Evolutionary conservation across 768 basidiomycete species (phyloP).

Genomic region (Agrocybe praecox): DNA sequence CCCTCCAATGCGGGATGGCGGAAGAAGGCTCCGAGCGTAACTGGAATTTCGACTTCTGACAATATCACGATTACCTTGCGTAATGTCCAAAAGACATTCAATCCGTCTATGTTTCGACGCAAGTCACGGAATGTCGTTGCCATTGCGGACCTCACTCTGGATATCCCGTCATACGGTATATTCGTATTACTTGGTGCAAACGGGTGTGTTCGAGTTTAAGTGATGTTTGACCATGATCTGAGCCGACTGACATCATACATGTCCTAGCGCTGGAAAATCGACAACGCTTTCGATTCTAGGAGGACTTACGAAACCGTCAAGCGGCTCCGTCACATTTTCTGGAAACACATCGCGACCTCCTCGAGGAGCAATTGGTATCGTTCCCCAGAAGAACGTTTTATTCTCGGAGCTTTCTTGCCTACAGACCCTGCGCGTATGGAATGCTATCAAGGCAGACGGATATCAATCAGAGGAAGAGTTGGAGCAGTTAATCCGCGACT

Average conservation of each 20-base stretch:
- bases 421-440: slow-evolving; percentile 75
- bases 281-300: slow-evolving; percentile 70
- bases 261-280: slow-evolving; percentile 72
- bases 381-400: slow-evolving; percentile 83
- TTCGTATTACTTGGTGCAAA: slow-evolving; percentile 78
- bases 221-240: neutral
- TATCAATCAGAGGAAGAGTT: slow-evolving; percentile 54
- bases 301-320: slow-evolving; percentile 59
- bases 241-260: neutral
- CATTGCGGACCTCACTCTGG: slow-evolving; percentile 64
- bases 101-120: slow-evolving; percentile 47
- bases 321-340: slow-evolving; percentile 60
- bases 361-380: slow-evolving; percentile 72
- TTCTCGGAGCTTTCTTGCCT: slow-evolving; percentile 76
- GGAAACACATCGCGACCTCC: slow-evolving; percentile 56
- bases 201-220: slow-evolving; percentile 43
- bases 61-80: slow-evolving; percentile 61
- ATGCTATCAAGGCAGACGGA: slow-evolving; percentile 59
- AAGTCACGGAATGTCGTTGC: slow-evolving; percentile 55
- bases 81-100: slow-evolving; percentile 62
- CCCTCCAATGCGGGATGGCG: slow-evolving; percentile 18
- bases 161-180: slow-evolving; percentile 72
- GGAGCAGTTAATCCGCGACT: slow-evolving; percentile 65
- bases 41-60: slow-evolving; percentile 32
- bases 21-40: neutral